Percentiles rank a stretch among this genome's conserved stretches.
Evolutionary conservation across 208 protist genomes (phyloP).

Genomic region (Trichomonas vaginalis): DNA sequence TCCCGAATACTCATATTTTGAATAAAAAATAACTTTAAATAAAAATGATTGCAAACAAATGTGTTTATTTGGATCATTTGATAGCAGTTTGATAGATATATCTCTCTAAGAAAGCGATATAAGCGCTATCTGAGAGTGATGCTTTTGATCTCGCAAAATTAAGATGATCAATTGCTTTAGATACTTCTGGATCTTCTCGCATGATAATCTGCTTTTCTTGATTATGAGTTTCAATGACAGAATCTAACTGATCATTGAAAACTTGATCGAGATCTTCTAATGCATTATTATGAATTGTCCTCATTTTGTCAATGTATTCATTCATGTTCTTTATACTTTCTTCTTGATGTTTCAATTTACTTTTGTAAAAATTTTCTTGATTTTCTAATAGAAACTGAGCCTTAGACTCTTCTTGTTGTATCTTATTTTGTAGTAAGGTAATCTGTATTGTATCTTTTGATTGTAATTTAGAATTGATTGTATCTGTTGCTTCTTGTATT

Average conservation of each 20-base stretch:
- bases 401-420: neutral
- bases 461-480: neutral
- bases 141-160: neutral
- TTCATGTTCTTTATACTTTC: neutral
- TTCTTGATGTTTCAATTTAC: neutral
- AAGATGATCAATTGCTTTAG: neutral
- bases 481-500: neutral
- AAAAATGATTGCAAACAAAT: too few species aligned
- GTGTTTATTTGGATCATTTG: too few species aligned
- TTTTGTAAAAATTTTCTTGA: neutral
- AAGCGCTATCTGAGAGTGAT: neutral
- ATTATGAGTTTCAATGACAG: neutral
- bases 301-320: neutral
- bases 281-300: neutral
- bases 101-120: neutral
- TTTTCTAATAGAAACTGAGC: neutral
- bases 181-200: neutral
- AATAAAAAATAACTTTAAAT: too few species aligned
- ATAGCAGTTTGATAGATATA: neutral
- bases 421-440: neutral
- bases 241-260: neutral
- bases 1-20: too few species aligned
- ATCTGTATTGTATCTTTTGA: neutral
- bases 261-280: neutral
- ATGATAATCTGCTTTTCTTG: neutral